These are phyloP conservation scores for Aspergillus puulaauensis DNA, from an alignment of 2,329 filamentous ascomycete species.

Conservation along the genomic window DNA sequence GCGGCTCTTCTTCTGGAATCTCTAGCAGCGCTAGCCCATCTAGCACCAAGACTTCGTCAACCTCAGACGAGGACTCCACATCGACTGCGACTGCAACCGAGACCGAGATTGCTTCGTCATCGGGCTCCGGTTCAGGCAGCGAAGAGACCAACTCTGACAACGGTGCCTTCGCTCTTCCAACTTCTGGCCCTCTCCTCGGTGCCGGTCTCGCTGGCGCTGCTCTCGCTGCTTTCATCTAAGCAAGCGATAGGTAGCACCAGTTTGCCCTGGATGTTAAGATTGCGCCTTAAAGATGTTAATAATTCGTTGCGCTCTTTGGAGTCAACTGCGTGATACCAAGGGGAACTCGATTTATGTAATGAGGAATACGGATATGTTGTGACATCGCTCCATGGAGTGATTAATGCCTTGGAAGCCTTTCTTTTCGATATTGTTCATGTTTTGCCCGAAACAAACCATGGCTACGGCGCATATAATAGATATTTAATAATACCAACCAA, in stretches of 20 bases:
- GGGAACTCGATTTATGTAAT: conserved; percentile 7
- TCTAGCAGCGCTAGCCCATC: conserved; percentile 7
- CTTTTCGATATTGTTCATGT: conserved; percentile 11
- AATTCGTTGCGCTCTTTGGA: background rate
- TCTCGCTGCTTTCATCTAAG: conserved; percentile 45
- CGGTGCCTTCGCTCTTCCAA: conserved; percentile 36
- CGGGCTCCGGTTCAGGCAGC: conserved; percentile 12
- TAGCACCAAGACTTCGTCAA: background rate
- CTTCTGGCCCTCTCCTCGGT: conserved; percentile 37
- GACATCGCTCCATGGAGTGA: conserved; percentile 11
- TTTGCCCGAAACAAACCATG: conserved; percentile 15
- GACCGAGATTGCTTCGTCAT: conserved; percentile 9
- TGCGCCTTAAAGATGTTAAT: background rate
- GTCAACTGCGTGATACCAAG: background rate
- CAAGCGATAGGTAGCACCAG: background rate
- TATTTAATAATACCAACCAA: conserved; percentile 2
- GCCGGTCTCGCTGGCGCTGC: conserved; percentile 41
- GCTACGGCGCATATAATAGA: conserved; percentile 17
- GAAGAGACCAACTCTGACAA: conserved; percentile 24
- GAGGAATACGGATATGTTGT: conserved; percentile 16
- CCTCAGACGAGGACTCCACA: conserved; percentile 18
- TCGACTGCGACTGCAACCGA: background rate
- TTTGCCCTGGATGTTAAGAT: background rate
- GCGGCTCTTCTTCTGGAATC: conserved; percentile 4
- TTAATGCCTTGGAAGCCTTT: conserved; percentile 13